phyloP scores from a whole-genome alignment of 2,329 filamentous ascomycete genomes.

The Beauveria pseudobassiana region DNA sequence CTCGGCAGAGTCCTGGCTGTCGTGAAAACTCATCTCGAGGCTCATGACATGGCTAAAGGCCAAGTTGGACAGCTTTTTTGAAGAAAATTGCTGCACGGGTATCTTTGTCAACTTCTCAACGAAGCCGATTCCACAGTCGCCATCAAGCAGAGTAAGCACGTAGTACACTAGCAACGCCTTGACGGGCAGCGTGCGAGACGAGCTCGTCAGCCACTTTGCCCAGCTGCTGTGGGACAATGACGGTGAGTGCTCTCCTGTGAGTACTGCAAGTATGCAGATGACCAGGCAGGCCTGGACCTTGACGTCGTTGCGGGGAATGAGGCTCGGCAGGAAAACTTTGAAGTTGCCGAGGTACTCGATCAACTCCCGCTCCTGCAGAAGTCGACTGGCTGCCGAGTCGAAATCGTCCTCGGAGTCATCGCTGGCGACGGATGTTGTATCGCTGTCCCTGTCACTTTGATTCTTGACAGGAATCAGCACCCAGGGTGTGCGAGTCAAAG shows the following conservation, averaged over 20 bases:
- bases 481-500: background rate
- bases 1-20: constrained; percentile 55
- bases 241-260: background rate
- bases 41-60: constrained; percentile 61
- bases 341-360: background rate
- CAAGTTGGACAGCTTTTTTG: constrained; percentile 20
- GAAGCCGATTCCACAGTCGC: constrained; percentile 1
- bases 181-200: background rate
- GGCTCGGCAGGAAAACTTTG: background rate
- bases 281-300: constrained; percentile 1
- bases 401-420: background rate
- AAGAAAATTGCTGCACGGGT: constrained; percentile 31
- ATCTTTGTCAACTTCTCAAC: constrained; percentile 23
- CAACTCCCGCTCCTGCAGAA: background rate
- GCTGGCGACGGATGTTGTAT: background rate
- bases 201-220: background rate
- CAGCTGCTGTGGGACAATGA: background rate
- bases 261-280: background rate
- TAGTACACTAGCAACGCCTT: background rate
- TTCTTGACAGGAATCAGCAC: background rate
- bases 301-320: background rate
- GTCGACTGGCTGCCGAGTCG: background rate
- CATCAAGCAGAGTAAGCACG: background rate
- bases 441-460: background rate
- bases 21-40: constrained; percentile 65